Conservation (phyloP, 208 protist genomes). For the Kentomonas sorsogonicus region DNA sequence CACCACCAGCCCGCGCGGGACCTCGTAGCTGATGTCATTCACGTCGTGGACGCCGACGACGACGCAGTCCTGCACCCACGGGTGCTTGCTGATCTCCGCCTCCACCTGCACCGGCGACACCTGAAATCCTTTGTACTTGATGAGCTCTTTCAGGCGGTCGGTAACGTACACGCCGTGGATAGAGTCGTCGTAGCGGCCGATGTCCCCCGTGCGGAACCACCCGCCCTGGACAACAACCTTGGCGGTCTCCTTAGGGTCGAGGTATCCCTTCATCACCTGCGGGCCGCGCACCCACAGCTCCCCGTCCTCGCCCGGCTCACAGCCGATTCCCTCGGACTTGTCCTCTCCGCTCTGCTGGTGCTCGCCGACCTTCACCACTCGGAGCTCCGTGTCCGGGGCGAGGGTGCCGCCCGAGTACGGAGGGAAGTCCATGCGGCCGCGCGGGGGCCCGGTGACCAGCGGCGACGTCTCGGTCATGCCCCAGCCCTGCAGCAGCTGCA, state of each 20-base stretch:
- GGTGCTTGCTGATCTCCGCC: conserved; percentile 43
- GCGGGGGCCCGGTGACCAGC: conserved; percentile 9
- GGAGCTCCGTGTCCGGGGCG: conserved; percentile 31
- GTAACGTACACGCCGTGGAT: conserved; percentile 38
- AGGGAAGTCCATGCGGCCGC: conserved; percentile 6
- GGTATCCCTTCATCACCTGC: conserved; percentile 74
- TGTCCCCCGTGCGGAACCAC: conserved; percentile 74
- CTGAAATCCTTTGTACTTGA: conserved; percentile 90
- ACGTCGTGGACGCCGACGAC: conserved; percentile 58
- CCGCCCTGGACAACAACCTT: conserved; percentile 34
- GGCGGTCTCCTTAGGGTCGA: conserved; percentile 40
- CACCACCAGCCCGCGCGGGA: conserved; percentile 73
- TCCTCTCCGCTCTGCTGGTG: conserved; percentile 38
- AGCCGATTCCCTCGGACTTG: conserved; percentile 19
- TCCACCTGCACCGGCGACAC: conserved; percentile 79
- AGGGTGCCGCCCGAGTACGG: conserved; percentile 10
- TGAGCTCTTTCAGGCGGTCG: conserved; percentile 86
- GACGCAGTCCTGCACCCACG: conserved; percentile 51
- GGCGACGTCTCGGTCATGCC: conserved; percentile 81
- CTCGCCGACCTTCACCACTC: conserved; percentile 34
- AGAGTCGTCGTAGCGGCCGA: conserved; percentile 38
- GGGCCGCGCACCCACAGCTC: conserved; percentile 71
- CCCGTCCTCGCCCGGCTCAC: conserved; percentile 27
- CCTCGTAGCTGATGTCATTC: conserved; percentile 41
- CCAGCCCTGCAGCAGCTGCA: conserved; percentile 47